Evolutionary conservation across 2,329 filamentous ascomycete genomes (phyloP), one percentile per base, ranked within the genome.

Genomic region (Penicillium sp.): DNA sequence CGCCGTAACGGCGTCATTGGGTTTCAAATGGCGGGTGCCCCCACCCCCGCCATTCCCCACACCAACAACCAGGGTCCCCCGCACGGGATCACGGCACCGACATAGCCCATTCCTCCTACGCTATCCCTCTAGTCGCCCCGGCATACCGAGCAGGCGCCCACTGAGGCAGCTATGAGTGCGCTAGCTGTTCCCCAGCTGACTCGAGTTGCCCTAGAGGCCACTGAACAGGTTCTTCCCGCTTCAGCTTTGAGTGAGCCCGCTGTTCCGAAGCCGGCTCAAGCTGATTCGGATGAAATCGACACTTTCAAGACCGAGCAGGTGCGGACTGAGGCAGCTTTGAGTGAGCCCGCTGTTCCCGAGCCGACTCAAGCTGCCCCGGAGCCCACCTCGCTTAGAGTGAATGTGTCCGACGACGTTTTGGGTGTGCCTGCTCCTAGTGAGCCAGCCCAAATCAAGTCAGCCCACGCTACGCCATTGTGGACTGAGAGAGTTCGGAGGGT

Each of bases 361-460:
- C 41, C 41, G 13, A 32, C 19, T 43, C 41, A 32, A 43, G 28
- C 42, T 43, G 15, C n/a, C 17, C 8, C 12, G 33, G 33, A 34
- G 33, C n/a, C 9, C n/a, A 34, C 33, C 33, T 17, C 17, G 17
- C 17, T 17, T 17, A 17, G 17, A 17, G 17, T 17, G 17, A 17
- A 21, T 9, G 6, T 15, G n/a, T 31, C 19, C 17, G 28, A 41
- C 9, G 34, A 33, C 10, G 31, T 43, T 43, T 38, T 29, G 31
- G n/a, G 24, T 39, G 43, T 4, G 31, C 38, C 31, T 43, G 45
- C 45, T 48, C 29, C 45, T 28, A 34, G 29, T 35, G 38, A 43
- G 45, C 38, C 22, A 28, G 28, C 22, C 38, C 29, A 29, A 28
- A 29, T 9, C 4, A 8, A 32, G 29, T 43, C 45, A 34, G 6